Conservation (phyloP, 805 yeast genomes). For the Saturnispora silvae region DNA sequence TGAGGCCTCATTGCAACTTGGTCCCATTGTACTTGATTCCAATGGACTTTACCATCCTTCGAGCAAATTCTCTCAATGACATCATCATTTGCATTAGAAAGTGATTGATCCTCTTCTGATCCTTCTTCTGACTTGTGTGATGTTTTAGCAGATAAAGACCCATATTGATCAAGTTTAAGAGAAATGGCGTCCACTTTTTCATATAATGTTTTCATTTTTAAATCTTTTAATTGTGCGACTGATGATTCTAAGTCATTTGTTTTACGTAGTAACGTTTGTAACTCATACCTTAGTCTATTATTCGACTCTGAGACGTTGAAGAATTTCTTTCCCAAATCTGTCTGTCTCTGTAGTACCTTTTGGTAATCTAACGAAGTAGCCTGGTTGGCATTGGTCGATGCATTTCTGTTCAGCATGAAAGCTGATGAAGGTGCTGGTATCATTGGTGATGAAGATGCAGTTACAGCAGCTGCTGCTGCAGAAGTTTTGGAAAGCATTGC, state of each 20-base stretch:
- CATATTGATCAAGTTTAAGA: not conserved
- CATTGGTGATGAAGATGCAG: no score
- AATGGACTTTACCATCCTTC: constrained; percentile 7
- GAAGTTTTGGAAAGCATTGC: no score
- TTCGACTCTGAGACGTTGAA: constrained; percentile 44
- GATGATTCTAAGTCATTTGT: constrained; percentile 60
- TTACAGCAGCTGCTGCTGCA: no score
- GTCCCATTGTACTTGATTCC: constrained; percentile 8
- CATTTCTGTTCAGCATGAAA: constrained; percentile 4
- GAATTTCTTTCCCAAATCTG: constrained; percentile 28
- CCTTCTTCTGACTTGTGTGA: not conserved
- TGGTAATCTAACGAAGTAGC: constrained; percentile 5
- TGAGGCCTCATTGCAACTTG: constrained; percentile 16
- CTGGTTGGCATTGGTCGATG: not conserved
- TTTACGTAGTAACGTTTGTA: constrained; percentile 45
- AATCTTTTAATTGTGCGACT: constrained; percentile 24
- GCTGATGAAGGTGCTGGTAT: no score
- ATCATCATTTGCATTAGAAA: not conserved
- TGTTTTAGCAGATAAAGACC: no score
- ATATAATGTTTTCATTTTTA: constrained; percentile 26
- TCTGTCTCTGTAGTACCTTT: constrained; percentile 16
- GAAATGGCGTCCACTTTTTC: constrained; percentile 10
- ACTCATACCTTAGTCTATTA: constrained; percentile 56
- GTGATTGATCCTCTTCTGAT: not conserved
- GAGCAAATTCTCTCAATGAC: constrained; percentile 5